Evolutionary conservation across 2,329 filamentous ascomycete species (phyloP), one percentile per base, ranked within the genome.

Genomic region (Colletotrichum orchidophilum): DNA sequence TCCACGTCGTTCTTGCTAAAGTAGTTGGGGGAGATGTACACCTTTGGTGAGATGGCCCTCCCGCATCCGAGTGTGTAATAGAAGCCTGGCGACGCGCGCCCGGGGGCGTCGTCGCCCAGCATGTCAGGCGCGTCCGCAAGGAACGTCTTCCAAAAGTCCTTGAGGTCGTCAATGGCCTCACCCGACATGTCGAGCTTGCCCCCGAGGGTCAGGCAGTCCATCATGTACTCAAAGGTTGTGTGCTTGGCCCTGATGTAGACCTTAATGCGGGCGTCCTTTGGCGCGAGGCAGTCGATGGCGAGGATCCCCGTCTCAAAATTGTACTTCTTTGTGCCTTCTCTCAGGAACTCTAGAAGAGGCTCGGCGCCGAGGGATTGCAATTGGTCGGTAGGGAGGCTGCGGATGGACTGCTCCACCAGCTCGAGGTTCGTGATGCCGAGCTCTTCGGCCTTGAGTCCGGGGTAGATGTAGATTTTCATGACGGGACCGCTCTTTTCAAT

Each of bases 391-490:
- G 68, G 68, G 8, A 71, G 52, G 58, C 63, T 58, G 31, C 68
- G 63, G 21, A 71, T 63, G 29, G 68, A 62, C 26, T 33, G 57
- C 58, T 71, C 68, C 2, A 71, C 68, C 13, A 71, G 39, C 31
- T 71, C 63, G 1, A 71, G 68, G 57, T 67, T 71, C 9, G 63
- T 67, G 52, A 71, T 71, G 15, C 68, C 68, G 2, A 71, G 68
- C 42, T 67, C 68, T 33, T 71, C 63, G 0, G 68, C 68, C 58
- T 71, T 71, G 3, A 71, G 52, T 1, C 68, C 68, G 15, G 68
- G 68, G 42, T 71, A 71, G 11, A 71, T 71, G 26, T 71, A 71
- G 12, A 71, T 67, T 57, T 71, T 71, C 68, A 71, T 67, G 39
- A 71, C 68, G 9, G 68, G 68, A 0, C 68, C 68, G 5, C 57